A percentile compares a stretch with the other conserved stretches of the same genome.
These are phyloP conservation scores for Xylariaceae sp. DNA, from an alignment of 2,329 filamentous ascomycete genomes.

Conservation along the genomic window DNA sequence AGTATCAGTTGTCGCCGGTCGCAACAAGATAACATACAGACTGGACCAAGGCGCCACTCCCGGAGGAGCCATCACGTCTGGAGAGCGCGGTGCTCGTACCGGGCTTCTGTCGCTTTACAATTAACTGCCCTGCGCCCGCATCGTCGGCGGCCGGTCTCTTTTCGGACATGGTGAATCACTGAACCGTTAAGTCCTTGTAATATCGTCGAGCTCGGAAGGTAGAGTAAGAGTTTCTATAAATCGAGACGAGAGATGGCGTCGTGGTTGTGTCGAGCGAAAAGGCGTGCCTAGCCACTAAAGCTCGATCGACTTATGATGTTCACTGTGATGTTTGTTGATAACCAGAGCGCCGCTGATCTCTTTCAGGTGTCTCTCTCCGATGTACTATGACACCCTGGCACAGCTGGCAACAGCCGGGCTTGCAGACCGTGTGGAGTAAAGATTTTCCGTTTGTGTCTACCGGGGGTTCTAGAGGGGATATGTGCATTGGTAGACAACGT, in stretches of 20 bases:
- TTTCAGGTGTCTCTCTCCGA: not conserved
- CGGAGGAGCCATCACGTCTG: slow-evolving; percentile 43
- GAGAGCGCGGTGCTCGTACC: slow-evolving; percentile 46
- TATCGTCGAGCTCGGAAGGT: not conserved
- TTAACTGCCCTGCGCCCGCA: slow-evolving; percentile 71
- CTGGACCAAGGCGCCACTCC: slow-evolving; percentile 44
- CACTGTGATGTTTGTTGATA: not conserved
- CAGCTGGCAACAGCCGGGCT: not conserved
- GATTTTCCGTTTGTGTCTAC: not conserved
- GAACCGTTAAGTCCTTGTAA: not conserved
- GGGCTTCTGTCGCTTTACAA: slow-evolving; percentile 84
- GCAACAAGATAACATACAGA: slow-evolving; percentile 39
- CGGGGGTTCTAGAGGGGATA: too few species aligned
- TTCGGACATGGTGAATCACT: slow-evolving; percentile 67
- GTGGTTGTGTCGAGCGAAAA: not conserved
- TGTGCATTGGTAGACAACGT: too few species aligned
- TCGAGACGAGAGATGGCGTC: not conserved
- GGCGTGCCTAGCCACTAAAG: not conserved
- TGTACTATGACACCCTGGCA: not conserved
- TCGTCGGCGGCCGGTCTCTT: slow-evolving; percentile 87
- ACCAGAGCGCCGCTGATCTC: not conserved
- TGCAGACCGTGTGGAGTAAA: not conserved
- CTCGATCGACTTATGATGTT: not conserved
- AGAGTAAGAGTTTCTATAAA: not conserved
- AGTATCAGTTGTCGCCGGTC: not conserved